Evolutionary conservation across 148 eudicot genomes (phyloP).

Genomic region (Pouteria glomerata): DNA sequence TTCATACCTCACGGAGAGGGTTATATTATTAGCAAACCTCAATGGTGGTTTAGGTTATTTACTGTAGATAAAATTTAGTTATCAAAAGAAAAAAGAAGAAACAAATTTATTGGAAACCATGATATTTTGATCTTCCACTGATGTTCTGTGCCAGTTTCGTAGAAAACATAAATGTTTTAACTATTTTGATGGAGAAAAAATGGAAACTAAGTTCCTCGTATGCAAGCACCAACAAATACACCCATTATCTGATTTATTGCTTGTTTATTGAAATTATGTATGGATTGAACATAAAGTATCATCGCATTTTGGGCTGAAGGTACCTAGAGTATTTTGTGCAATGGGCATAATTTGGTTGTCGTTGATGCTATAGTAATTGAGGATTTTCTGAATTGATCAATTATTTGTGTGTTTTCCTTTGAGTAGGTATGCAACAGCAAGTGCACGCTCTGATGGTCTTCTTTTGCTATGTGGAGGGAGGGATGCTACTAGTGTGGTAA

Average conservation of each 20-base stretch:
- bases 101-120: too few species aligned
- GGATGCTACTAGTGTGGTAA: slow-evolving; percentile 94
- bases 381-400: background rate
- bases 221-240: background rate
- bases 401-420: slow-evolving; percentile 4
- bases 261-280: too few species aligned
- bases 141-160: too few species aligned
- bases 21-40: too few species aligned
- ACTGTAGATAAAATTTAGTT: too few species aligned
- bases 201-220: too few species aligned
- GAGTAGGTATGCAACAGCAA: slow-evolving; percentile 95
- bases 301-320: background rate
- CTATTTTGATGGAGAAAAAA: too few species aligned
- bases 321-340: background rate
- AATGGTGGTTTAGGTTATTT: too few species aligned
- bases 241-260: background rate
- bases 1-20: too few species aligned
- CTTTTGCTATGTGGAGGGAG: slow-evolving; percentile 97
- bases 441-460: slow-evolving; percentile 99
- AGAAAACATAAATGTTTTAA: too few species aligned
- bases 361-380: background rate
- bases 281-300: background rate
- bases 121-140: too few species aligned
- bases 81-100: too few species aligned
- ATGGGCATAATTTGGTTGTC: background rate